phyloP scores from a whole-genome alignment of 208 protist species.

The Trypanosoma cruzi region DNA sequence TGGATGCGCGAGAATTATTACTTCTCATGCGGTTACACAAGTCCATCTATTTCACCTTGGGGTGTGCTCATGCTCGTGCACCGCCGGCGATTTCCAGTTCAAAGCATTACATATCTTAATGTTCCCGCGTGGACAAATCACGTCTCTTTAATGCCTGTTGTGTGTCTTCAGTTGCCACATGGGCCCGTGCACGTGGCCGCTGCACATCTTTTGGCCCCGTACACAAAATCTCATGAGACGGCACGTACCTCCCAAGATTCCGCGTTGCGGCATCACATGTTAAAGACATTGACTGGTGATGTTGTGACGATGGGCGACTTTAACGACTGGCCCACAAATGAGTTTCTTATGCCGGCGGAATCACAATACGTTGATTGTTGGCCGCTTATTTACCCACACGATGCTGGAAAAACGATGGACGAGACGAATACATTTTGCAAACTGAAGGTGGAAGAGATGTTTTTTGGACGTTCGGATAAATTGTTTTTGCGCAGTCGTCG shows the following conservation, averaged over 20 bases:
- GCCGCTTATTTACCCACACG: conserved; percentile 64
- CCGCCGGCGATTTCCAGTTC: conserved; percentile 40
- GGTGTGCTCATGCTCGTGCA: conserved; percentile 84
- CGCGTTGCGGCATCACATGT: conserved; percentile 58
- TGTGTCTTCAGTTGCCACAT: conserved; percentile 39
- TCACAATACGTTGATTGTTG: conserved; percentile 83
- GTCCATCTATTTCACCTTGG: conserved; percentile 75
- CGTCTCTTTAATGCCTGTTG: conserved; percentile 85
- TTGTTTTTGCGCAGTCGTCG: conserved; percentile 70
- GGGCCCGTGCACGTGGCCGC: conserved; percentile 49
- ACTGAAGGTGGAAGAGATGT: conserved; percentile 92
- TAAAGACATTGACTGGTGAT: conserved; percentile 48
- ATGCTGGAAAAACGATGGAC: conserved; percentile 90
- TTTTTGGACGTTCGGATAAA: conserved; percentile 91
- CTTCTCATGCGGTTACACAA: conserved; percentile 60
- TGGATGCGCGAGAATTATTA: conserved; percentile 79
- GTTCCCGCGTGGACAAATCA: conserved; percentile 88
- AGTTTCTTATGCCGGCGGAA: conserved; percentile 82
- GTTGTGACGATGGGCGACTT: conserved; percentile 90
- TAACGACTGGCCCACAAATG: conserved; percentile 90
- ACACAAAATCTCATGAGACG: conserved; percentile 67
- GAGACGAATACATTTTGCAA: conserved; percentile 92
- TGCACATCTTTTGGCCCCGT: conserved; percentile 85
- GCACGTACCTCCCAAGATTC: conserved; percentile 79
- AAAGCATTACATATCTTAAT: conserved; percentile 70